Base-by-base conservation (phyloP, 2,329 filamentous ascomycete genomes). In the Beauveria bassiana region DNA sequence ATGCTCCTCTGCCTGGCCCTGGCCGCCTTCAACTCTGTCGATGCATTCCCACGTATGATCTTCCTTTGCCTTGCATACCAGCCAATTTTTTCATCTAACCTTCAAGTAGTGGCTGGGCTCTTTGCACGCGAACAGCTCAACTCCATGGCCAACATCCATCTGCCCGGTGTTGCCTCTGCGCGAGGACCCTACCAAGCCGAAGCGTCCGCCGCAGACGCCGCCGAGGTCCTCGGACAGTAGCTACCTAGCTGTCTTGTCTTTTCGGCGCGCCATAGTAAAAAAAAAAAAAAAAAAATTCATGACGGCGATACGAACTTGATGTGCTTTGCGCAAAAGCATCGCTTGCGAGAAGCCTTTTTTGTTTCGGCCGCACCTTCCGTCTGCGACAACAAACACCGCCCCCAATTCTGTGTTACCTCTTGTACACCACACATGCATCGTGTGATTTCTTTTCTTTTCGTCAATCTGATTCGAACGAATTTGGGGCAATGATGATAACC, bases 1-100 rank as follows among this genome's bases (percentile, higher is more conserved):
- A 57, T 34, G 42, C 54, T 57, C 5, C 54, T 57, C n/a, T 57
- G 54, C 43, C 28, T 57, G 26, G 54, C 54, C 24, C 54, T 57
- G 28, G 54, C 54, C 16, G 54, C 54, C 28, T 57, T 43, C 54
- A 57, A 12, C 34, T 43, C 51, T 43, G 54, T 57, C 26, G 24
- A 46, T 20, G 54, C 42, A 12, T 20, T 57, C 2, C 54, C 54
- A 2, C n/a, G 54, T 57, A 38, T 18, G 54, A 47, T 16, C 24
- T 10, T 34, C 16, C 6, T 20, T 10, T 6, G 12, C 8, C 16
- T 12, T n/a, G 49, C 43, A 47, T 8, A 22, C 22, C 4, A 47
- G 3, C 7, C 1, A 12, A 12, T 5, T 14, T 18, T 16, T 2
- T 14, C 7, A n/a, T 43, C n/a, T 38, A 38, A 57, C 18, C 20